These are phyloP conservation scores for Nyssa sinensis DNA, from an alignment of 148 eudicot genomes.

Conservation along the genomic window DNA sequence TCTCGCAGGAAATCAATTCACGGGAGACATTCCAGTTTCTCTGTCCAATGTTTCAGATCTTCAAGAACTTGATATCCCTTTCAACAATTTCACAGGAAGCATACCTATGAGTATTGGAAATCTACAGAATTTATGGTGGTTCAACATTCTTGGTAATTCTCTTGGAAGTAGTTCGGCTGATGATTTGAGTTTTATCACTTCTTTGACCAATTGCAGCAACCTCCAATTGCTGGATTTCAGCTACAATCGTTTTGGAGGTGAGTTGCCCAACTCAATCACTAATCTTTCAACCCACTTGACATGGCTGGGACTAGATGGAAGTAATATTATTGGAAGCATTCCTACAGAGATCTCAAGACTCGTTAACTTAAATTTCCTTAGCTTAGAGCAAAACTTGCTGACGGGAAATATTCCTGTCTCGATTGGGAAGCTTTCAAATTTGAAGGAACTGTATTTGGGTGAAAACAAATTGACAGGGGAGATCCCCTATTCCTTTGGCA, in stretches of 20 bases:
- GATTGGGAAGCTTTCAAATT: conserved; percentile 10
- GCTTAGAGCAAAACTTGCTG: conserved; percentile 10
- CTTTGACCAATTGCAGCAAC: conserved; percentile 29
- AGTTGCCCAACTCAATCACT: conserved; percentile 19
- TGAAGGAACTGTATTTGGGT: conserved; percentile 10
- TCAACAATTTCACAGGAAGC: no score
- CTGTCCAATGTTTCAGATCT: no score
- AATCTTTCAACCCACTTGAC: conserved; percentile 23
- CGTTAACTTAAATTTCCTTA: conserved; percentile 10
- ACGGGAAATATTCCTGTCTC: conserved; percentile 24
- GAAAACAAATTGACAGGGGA: conserved; percentile 18
- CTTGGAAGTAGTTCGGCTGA: conserved; percentile 15
- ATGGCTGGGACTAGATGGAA: conserved; percentile 16
- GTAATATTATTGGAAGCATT: conserved; percentile 22
- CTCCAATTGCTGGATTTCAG: conserved; percentile 6
- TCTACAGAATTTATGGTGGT: conserved; percentile 3
- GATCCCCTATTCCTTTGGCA: conserved; percentile 25
- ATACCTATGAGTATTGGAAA: no score
- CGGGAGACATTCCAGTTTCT: no score
- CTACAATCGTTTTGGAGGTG: conserved; percentile 16
- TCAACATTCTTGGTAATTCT: conserved; percentile 18
- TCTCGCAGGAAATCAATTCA: no score
- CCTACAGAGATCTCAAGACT: conserved; percentile 23
- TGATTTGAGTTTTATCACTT: conserved; percentile 24
- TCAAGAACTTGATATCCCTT: no score